Conservation (phyloP, 805 yeast species). For the Saturnispora sanitii region DNA sequence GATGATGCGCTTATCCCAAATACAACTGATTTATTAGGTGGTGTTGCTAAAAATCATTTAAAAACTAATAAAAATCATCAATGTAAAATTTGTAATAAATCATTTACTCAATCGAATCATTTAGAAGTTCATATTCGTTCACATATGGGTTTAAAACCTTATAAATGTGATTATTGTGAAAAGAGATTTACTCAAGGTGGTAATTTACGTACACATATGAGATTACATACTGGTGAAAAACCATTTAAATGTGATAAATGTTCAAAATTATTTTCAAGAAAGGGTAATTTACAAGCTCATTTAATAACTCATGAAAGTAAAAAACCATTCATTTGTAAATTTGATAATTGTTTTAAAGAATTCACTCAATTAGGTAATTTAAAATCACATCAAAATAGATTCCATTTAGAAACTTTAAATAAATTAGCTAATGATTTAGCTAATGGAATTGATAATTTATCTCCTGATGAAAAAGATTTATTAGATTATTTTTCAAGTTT, state of each 20-base stretch:
- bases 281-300: constrained; percentile 90
- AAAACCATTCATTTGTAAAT: constrained; percentile 69
- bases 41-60: constrained; percentile 54
- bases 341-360: constrained; percentile 73
- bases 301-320: constrained; percentile 68
- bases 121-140: constrained; percentile 81
- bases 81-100: constrained; percentile 69
- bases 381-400: constrained; percentile 88
- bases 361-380: constrained; percentile 89
- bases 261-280: constrained; percentile 69
- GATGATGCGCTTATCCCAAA: constrained; percentile 33
- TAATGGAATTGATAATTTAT: constrained; percentile 36
- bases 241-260: constrained; percentile 79
- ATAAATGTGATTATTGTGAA: constrained; percentile 66
- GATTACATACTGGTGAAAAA: constrained; percentile 87
- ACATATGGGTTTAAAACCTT: constrained; percentile 82
- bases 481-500: constrained; percentile 70
- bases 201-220: constrained; percentile 71
- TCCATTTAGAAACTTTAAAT: constrained; percentile 66
- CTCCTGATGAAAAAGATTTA: constrained; percentile 56
- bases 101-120: constrained; percentile 84
- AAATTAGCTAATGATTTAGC: constrained; percentile 59
- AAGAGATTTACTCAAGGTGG: constrained; percentile 88
- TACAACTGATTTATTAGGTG: constrained; percentile 63
- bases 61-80: constrained; percentile 46